Evolutionary conservation across 1,139 yeast genomes (phyloP).

Genomic region (Zygosaccharomyces pseudobailii): DNA sequence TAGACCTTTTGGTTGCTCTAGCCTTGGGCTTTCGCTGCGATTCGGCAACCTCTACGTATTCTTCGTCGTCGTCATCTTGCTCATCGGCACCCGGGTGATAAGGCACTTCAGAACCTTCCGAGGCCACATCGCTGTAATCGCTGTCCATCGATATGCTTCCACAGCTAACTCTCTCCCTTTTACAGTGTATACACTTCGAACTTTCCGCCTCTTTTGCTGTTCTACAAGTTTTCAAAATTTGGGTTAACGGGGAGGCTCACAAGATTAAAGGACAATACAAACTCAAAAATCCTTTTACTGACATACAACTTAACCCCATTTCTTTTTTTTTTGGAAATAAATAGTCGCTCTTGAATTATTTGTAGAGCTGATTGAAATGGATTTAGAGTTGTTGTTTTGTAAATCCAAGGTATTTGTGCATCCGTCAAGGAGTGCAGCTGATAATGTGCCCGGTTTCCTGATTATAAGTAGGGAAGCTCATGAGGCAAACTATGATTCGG

Average conservation of each 20-base stretch:
- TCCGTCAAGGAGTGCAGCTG: slow-evolving; percentile 66
- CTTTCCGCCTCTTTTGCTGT: background rate
- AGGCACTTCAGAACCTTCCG: slow-evolving; percentile 9
- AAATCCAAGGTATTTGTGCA: slow-evolving; percentile 78
- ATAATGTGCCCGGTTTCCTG: slow-evolving; percentile 74
- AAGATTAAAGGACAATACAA: background rate
- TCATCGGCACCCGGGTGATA: slow-evolving; percentile 8
- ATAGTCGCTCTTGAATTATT: background rate
- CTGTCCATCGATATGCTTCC: slow-evolving; percentile 11
- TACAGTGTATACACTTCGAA: background rate
- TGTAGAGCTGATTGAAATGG: background rate
- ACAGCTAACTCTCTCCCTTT: background rate
- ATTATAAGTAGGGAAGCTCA: slow-evolving; percentile 49
- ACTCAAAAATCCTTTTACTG: background rate
- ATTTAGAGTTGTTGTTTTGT: slow-evolving; percentile 31
- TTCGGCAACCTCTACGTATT: slow-evolving; percentile 12
- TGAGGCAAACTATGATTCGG: slow-evolving; percentile 51
- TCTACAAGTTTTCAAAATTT: background rate
- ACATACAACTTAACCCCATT: background rate
- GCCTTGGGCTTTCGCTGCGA: background rate
- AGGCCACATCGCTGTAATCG: slow-evolving; percentile 13
- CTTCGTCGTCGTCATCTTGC: slow-evolving; percentile 12
- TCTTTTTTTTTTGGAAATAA: too few relatives aligned
- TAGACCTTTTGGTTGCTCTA: slow-evolving; percentile 1
- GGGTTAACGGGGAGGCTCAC: background rate